These are phyloP conservation scores for Alternaria gaisen DNA, from an alignment of 2,329 filamentous ascomycete species.

Conservation along the genomic window DNA sequence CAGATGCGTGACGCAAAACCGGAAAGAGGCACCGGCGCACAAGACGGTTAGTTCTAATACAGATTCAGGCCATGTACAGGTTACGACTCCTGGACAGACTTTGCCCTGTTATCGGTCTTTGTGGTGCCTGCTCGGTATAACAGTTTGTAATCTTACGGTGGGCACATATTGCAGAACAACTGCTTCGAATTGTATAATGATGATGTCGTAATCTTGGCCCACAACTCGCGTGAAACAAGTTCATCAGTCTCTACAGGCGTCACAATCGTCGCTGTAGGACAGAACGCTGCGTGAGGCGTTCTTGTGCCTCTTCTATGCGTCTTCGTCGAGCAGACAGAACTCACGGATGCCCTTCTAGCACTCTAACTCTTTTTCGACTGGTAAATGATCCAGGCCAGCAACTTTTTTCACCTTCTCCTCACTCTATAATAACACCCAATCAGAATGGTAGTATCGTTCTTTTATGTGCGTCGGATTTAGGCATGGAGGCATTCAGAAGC, in stretches of 20 bases:
- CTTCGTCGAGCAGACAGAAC: constrained; percentile 26
- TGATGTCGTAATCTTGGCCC: too few relatives aligned
- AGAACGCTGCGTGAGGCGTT: too few relatives aligned
- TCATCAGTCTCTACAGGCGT: too few relatives aligned
- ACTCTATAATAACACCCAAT: constrained; percentile 37
- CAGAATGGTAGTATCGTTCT: constrained; percentile 40
- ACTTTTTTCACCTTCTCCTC: constrained; percentile 39
- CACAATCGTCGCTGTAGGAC: too few relatives aligned
- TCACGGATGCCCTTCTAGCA: constrained; percentile 32
- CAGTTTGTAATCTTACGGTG: too few relatives aligned
- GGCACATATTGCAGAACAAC: too few relatives aligned
- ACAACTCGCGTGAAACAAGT: too few relatives aligned
- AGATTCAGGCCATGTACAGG: not conserved
- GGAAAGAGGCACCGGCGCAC: not conserved
- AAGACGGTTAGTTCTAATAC: not conserved
- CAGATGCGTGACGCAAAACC: not conserved
- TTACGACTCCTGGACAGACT: not conserved
- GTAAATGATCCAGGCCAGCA: constrained; percentile 38
- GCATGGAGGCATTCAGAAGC: constrained; percentile 32
- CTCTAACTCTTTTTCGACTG: constrained; percentile 32
- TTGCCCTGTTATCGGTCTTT: not conserved
- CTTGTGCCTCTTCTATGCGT: too few relatives aligned
- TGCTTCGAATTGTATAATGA: too few relatives aligned
- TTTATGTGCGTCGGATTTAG: constrained; percentile 22
- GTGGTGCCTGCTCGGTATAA: too few relatives aligned